Evolutionary conservation across 1,284 basidiomycete genomes (phyloP), one percentile per base, ranked within the genome.

Genomic region (Prillingera fragicola): DNA sequence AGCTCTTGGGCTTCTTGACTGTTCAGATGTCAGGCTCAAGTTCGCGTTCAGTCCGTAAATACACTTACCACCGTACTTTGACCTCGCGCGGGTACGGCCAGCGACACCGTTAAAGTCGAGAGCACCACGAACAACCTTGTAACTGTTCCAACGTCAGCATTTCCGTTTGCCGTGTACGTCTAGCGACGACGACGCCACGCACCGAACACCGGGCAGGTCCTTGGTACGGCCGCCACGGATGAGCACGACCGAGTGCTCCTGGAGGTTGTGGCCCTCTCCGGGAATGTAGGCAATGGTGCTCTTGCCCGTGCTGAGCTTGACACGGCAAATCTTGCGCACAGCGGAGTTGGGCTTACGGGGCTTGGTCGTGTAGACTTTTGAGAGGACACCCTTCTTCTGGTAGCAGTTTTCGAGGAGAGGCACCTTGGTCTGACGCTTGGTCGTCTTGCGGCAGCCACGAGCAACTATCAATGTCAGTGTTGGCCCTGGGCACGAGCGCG

Each of bases 321-420:
- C 84, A 65, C 88, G 80, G 32, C 91, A 91, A 48, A 97, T 88
- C 74, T 97, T 98, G 52, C 95, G 87, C 64, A 96, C 90, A 33
- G 92, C 92, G 32, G 94, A 98, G 74, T 99, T 99, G 55, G 95
- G 95, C 69, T 99, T 99, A 77, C 92, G 96, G 19, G 95, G 95
- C 65, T 86, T 90, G 58, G 78, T 80, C 34, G 82, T 86, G 70
- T 85, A 85, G 19, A 96, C 81, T 56, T 83, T 81, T 23, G 83
- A 80, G 65, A 87, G 86, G 47, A 96, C 89, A 27, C 87, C 91
- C 69, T 94, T 95, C 59, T 82, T 82, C 73, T 95, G 90, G 10
- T 84, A 85, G 64, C 80, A 84, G 24, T 70, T 75, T 51, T 85
- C 75, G 19, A 96, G 78, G 9, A 91, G 79, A 1, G 90, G 90